phyloP scores from a whole-genome alignment of 106 monocot genomes.

The Apostasia ramifera region DNA sequence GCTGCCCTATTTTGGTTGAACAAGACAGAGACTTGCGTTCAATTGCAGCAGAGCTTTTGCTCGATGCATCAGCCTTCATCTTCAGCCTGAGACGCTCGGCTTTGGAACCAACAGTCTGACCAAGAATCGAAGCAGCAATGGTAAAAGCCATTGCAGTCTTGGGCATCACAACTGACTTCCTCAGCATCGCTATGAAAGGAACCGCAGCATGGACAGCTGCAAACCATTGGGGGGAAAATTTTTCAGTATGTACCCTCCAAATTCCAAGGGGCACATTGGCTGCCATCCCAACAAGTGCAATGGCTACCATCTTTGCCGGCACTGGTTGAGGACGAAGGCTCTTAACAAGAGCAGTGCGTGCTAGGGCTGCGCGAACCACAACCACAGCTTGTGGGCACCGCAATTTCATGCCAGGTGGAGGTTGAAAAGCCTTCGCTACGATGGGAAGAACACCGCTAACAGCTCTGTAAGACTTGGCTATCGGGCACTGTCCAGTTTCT shows the following conservation, averaged over 20 bases:
- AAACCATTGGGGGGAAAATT: slow-evolving; percentile 85
- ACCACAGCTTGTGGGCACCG: slow-evolving; percentile 68
- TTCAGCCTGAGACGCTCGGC: slow-evolving; percentile 62
- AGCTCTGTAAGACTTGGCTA: slow-evolving; percentile 80
- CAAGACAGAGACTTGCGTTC: background rate
- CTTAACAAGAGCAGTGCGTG: slow-evolving; percentile 67
- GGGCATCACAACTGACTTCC: slow-evolving; percentile 84
- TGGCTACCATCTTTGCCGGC: slow-evolving; percentile 62
- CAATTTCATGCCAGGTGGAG: slow-evolving; percentile 63
- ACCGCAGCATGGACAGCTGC: slow-evolving; percentile 79
- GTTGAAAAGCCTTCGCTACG: slow-evolving; percentile 65
- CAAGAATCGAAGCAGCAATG: slow-evolving; percentile 70
- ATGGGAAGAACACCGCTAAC: slow-evolving; percentile 69
- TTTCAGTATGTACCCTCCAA: slow-evolving; percentile 82
- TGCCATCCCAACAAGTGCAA: slow-evolving; percentile 73
- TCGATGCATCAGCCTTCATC: slow-evolving; percentile 5
- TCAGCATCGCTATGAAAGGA: slow-evolving; percentile 81
- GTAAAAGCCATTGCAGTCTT: slow-evolving; percentile 87
- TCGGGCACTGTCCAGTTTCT: slow-evolving; percentile 71
- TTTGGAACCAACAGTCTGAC: slow-evolving; percentile 76
- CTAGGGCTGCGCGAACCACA: slow-evolving; percentile 68
- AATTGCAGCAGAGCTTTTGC: background rate
- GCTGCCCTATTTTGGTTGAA: slow-evolving; percentile 5
- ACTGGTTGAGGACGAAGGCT: slow-evolving; percentile 74
- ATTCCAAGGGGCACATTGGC: slow-evolving; percentile 80